These are phyloP conservation scores for Boletus rufocinnamomeus DNA, from an alignment of 768 basidiomycete genomes.

Conservation along the genomic window DNA sequence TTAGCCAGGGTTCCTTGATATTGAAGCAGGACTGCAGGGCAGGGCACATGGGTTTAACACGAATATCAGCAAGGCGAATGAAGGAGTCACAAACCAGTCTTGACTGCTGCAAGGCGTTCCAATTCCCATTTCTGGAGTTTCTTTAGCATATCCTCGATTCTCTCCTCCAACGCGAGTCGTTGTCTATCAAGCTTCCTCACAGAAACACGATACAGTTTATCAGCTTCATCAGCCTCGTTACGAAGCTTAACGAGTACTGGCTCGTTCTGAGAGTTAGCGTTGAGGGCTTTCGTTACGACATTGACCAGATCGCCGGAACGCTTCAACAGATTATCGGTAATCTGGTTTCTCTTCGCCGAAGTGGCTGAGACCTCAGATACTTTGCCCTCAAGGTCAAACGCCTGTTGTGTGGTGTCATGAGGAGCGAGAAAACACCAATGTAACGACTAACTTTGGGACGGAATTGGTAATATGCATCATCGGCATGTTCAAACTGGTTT, in stretches of 20 bases:
- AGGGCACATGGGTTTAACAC: constrained; percentile 1
- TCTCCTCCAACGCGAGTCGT: constrained; percentile 82
- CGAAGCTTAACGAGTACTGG: constrained; percentile 71
- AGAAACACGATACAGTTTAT: constrained; percentile 74
- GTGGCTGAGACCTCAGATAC: constrained; percentile 22
- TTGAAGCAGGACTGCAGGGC: constrained; percentile 67
- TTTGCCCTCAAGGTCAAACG: constrained; percentile 34
- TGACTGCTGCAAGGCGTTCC: constrained; percentile 80
- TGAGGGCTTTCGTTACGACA: constrained; percentile 73
- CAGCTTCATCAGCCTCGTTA: constrained; percentile 78
- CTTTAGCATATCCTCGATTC: constrained; percentile 81
- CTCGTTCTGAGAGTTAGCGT: constrained; percentile 49
- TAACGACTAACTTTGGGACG: constrained; percentile 61
- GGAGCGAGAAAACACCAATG: constrained; percentile 22
- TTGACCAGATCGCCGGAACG: constrained; percentile 69
- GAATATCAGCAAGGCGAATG: neutral
- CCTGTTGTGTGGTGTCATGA: constrained; percentile 25
- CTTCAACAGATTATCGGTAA: constrained; percentile 62
- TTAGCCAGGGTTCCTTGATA: constrained; percentile 81
- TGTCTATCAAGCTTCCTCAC: constrained; percentile 85
- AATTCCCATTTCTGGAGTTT: constrained; percentile 81
- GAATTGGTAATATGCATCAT: constrained; percentile 85
- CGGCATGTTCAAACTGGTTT: constrained; percentile 74
- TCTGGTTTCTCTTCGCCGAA: constrained; percentile 35
- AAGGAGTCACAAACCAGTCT: constrained; percentile 58